Evolutionary conservation across 169 alveolate genomes (phyloP).

Genomic region (Toxoplasma gondii): DNA sequence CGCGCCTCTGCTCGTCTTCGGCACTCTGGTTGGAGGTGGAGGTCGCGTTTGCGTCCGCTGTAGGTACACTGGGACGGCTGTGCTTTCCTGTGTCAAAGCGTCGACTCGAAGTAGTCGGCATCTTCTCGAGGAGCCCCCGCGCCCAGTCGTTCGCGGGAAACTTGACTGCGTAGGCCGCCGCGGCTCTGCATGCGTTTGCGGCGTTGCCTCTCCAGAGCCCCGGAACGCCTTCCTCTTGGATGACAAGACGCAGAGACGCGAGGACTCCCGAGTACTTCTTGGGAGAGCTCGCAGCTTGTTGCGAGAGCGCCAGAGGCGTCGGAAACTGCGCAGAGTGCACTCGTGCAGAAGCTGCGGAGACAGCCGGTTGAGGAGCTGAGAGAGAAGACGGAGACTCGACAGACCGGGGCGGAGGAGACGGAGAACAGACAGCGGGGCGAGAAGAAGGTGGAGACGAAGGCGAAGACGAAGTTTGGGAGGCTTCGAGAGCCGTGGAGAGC

Average conservation of each 20-base stretch:
- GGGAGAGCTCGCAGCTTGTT: background rate
- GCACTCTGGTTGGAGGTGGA: background rate
- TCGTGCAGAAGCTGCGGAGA: background rate
- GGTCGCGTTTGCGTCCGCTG: background rate
- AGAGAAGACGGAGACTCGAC: background rate
- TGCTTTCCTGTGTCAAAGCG: background rate
- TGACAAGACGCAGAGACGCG: slow-evolving; percentile 76
- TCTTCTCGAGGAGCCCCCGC: slow-evolving; percentile 67
- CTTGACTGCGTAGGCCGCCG: slow-evolving; percentile 84
- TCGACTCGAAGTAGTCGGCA: background rate
- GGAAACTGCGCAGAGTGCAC: background rate
- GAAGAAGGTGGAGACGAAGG: background rate
- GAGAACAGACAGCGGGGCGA: background rate
- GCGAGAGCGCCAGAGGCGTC: background rate
- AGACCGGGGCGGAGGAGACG: background rate
- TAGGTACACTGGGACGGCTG: background rate
- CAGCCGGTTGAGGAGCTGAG: background rate
- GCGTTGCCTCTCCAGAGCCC: slow-evolving; percentile 89
- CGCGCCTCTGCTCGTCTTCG: background rate
- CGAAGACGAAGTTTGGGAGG: background rate
- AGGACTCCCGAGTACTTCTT: slow-evolving; percentile 78
- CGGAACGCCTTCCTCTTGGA: slow-evolving; percentile 82
- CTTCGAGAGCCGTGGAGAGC: background rate
- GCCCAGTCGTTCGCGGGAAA: slow-evolving; percentile 86
- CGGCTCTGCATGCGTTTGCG: slow-evolving; percentile 85